Base-by-base conservation (phyloP, 1,284 basidiomycete species). In the Boletellus deceptivus region DNA sequence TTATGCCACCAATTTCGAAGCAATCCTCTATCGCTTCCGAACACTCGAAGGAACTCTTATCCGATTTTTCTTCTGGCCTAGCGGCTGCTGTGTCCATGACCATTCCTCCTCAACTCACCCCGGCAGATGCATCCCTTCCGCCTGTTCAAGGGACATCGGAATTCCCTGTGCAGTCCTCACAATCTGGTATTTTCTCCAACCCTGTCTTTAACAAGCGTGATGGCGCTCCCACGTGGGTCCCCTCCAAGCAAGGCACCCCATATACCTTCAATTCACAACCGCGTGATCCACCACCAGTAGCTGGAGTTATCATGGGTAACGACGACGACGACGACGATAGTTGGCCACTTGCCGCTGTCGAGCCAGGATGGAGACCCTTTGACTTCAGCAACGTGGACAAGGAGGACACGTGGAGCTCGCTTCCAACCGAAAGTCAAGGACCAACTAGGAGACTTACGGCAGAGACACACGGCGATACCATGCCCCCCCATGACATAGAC, bases 401-500 rank as follows among this genome's bases (percentile, higher is more conserved):
- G 55, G 83, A 87, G 45, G 86, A 87, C 55, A 85, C 86, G 11
- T 87, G 86, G 86, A 86, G 83, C 57, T 82, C 82, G 14, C 62
- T 77, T 42, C 81, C 81, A n/a, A 79, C 77, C 6, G 72, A 78
- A 50, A 81, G 76, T 56, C 76, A 76, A 22, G 72, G 67, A 14
- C 61, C 59, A 11, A 69, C 65, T 10, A 59, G 61, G 46, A 63
- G 43, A 24, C 54, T 69, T 27, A 49, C 54, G 6, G 14, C 47
- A 8, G 56, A 49, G 34, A 59, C 52, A 46, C 49, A 54, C 37
- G 55, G 44, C 10, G 47, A 56, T 1, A 11, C 46, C 14, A 46
- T 57, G 10, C 49, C 59, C 33, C 54, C 59, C 14, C 58, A 59
- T 33, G 49, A 50, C 13, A 33, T 11, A 36, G 48, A 47, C 20